Conservation (phyloP, 2,329 filamentous ascomycete species). For the Ophiostoma australiae region DNA sequence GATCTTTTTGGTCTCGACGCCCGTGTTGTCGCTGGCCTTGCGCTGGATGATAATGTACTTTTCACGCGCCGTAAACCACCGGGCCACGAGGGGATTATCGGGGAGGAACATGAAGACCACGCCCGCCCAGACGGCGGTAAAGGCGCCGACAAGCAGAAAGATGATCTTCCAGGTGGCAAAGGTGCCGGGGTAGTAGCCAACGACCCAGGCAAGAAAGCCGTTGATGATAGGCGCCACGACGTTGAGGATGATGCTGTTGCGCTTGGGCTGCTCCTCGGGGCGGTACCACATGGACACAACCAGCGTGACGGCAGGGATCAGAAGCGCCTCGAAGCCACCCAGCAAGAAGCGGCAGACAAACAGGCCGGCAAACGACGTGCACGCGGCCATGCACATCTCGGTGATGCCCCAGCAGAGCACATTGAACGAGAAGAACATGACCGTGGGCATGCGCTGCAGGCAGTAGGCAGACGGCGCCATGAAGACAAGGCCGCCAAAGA, state of each 20-base stretch:
- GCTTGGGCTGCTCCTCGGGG: constrained; percentile 30
- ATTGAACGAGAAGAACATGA: constrained; percentile 27
- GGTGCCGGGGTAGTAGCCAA: constrained; percentile 28
- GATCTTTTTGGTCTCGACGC: constrained; percentile 27
- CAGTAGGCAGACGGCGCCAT: constrained; percentile 29
- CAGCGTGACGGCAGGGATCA: constrained; percentile 29
- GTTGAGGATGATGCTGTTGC: constrained; percentile 31
- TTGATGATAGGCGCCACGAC: constrained; percentile 31
- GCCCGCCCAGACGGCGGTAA: constrained; percentile 29
- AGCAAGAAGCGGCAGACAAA: constrained; percentile 30
- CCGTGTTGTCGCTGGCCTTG: constrained; percentile 30
- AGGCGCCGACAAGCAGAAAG: constrained; percentile 29
- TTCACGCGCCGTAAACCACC: constrained; percentile 21
- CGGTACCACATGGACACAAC: constrained; percentile 30
- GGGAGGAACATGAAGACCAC: constrained; percentile 29
- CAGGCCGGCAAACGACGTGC: constrained; percentile 27
- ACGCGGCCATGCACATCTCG: constrained; percentile 28
- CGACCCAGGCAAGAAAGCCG: constrained; percentile 29
- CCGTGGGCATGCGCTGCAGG: constrained; percentile 27
- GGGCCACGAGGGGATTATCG: constrained; percentile 29
- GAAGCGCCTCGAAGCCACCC: constrained; percentile 28
- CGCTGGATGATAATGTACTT: constrained; percentile 27
- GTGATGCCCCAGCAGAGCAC: constrained; percentile 29
- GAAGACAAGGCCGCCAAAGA: constrained; percentile 30
- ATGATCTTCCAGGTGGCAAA: constrained; percentile 32